phyloP scores from a whole-genome alignment of 78 protist genomes.

The Bodo saltans region DNA sequence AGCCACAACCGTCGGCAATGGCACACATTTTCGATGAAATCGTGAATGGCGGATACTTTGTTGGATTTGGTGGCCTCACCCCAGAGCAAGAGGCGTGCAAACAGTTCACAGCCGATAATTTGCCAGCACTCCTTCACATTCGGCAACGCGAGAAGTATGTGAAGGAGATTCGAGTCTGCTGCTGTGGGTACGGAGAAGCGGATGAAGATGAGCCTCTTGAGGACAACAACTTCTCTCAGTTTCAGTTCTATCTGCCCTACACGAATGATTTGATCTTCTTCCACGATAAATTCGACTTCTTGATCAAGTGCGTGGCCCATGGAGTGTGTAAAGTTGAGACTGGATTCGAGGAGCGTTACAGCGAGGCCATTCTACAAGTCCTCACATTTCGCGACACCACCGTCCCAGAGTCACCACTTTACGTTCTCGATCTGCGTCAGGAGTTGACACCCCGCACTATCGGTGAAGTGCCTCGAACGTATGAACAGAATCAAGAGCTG shows the following conservation, averaged over 20 bases:
- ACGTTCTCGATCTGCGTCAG: not conserved
- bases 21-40: not conserved
- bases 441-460: not conserved
- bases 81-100: not conserved
- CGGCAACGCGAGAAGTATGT: not conserved
- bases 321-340: not conserved
- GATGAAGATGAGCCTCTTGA: constrained; percentile 21
- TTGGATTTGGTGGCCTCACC: not conserved
- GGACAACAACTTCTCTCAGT: not conserved
- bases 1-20: not conserved
- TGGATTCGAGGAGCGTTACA: not conserved
- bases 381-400: not conserved
- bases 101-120: not conserved
- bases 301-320: not conserved
- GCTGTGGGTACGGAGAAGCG: not conserved
- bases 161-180: not conserved
- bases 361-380: not conserved
- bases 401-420: not conserved
- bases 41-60: not conserved
- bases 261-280: not conserved
- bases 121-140: not conserved
- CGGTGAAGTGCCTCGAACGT: not conserved
- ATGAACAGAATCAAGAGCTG: not conserved
- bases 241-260: not conserved
- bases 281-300: constrained; percentile 2